Conservation (phyloP, 352 stramenopile species). For the Phytophthora pisi region DNA sequence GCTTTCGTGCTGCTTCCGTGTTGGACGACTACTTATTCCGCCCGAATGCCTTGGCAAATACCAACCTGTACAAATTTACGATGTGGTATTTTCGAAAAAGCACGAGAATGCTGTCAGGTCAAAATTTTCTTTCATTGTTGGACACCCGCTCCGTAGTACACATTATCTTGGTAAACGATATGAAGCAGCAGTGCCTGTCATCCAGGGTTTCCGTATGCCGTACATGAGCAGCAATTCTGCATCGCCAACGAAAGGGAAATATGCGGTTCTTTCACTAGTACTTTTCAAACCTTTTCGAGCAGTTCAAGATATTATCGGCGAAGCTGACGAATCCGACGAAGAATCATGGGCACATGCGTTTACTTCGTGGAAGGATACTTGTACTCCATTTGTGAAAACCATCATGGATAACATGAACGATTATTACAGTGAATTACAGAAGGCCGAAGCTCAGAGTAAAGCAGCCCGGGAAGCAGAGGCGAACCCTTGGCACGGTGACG, state of each 20-base stretch:
- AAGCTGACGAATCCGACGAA: background rate
- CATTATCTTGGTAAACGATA: background rate
- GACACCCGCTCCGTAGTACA: background rate
- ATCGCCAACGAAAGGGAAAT: background rate
- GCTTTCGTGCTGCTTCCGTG: background rate
- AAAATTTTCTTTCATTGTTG: background rate
- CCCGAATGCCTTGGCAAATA: background rate
- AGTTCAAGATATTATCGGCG: slow-evolving; percentile 2
- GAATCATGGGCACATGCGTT: background rate
- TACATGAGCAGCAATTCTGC: background rate
- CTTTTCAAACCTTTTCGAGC: slow-evolving; percentile 3
- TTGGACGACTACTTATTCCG: slow-evolving; percentile 9
- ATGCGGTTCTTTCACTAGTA: background rate
- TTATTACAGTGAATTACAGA: background rate
- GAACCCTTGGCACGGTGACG: background rate
- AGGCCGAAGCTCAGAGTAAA: background rate
- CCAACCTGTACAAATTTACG: slow-evolving; percentile 3
- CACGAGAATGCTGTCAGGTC: background rate
- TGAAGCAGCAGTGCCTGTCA: background rate
- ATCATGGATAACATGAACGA: slow-evolving; percentile 14
- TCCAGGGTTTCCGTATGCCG: background rate
- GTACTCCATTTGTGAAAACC: background rate
- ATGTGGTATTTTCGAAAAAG: slow-evolving; percentile 6
- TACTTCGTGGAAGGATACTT: background rate
- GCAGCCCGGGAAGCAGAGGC: background rate